These are phyloP conservation scores for Eruca vesicaria DNA, from an alignment of 441 rosid genomes.

Conservation along the genomic window DNA sequence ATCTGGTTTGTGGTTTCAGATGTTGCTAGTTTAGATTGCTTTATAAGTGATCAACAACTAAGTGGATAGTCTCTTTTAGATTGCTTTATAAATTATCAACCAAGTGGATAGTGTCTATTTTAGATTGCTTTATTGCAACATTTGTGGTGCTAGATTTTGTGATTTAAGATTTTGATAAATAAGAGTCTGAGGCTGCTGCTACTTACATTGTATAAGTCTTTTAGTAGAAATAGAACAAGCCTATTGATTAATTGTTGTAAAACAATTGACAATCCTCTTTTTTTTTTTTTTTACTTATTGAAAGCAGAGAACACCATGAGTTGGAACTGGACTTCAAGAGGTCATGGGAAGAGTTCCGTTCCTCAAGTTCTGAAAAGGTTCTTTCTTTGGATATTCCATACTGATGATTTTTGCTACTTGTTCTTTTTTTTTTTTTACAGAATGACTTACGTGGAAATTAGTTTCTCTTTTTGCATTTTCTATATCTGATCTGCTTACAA, in stretches of 20 bases:
- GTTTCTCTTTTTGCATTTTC: conserved; percentile 9
- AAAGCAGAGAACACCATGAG: conserved; percentile 79
- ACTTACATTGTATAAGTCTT: neutral
- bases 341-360: conserved; percentile 99
- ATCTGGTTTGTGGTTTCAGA: conserved; percentile 7
- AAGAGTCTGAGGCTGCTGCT: conserved; percentile 15
- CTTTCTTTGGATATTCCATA: conserved; percentile 9
- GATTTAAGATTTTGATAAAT: conserved; percentile 1
- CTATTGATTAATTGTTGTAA: conserved; percentile 1
- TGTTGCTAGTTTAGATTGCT: conserved; percentile 10
- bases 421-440: neutral
- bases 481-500: conserved; percentile 6
- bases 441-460: conserved; percentile 1
- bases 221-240: too few species aligned
- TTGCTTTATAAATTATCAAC: conserved; percentile 19
- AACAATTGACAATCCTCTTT: conserved; percentile 1
- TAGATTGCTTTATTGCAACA: conserved; percentile 3
- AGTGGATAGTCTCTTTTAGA: neutral
- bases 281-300: conserved; percentile 4
- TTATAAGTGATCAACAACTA: conserved; percentile 20
- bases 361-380: conserved; percentile 97
- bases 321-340: conserved; percentile 99
- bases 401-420: neutral
- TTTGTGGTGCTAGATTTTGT: conserved; percentile 20
- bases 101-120: neutral